These are phyloP conservation scores for Fusarium dlaminii DNA, from an alignment of 2,329 filamentous ascomycete species.

Conservation along the genomic window DNA sequence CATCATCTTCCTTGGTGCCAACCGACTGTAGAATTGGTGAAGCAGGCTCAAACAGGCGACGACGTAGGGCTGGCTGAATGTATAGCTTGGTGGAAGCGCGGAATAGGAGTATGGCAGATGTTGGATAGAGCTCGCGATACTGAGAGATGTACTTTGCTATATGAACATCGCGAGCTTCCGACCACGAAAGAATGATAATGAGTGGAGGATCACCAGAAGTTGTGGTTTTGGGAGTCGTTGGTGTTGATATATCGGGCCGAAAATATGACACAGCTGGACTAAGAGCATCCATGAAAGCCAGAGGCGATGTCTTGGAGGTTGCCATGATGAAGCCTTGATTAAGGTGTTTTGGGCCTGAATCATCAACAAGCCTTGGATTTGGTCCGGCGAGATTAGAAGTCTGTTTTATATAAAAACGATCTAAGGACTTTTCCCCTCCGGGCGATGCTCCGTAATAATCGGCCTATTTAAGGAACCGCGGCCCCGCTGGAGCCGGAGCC, in stretches of 20 bases:
- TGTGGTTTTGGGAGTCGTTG: neutral
- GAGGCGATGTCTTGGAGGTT: constrained; percentile 31
- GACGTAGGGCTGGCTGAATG: constrained; percentile 46
- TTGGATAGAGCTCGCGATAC: constrained; percentile 57
- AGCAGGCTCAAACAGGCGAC: constrained; percentile 50
- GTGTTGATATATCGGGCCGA: neutral
- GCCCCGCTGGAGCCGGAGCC: constrained; percentile 26
- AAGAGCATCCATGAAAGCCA: constrained; percentile 52
- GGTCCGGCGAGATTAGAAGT: too few relatives aligned
- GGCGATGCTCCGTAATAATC: neutral
- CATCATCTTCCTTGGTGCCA: constrained; percentile 35
- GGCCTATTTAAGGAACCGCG: constrained; percentile 21
- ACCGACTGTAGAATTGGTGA: constrained; percentile 50
- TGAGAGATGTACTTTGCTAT: constrained; percentile 61
- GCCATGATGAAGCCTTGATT: constrained; percentile 37
- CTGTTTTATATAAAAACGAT: neutral
- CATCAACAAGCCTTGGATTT: neutral
- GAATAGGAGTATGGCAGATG: constrained; percentile 57
- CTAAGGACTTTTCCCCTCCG: neutral
- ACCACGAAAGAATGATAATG: constrained; percentile 61
- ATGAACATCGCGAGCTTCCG: constrained; percentile 60
- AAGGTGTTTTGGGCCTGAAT: neutral
- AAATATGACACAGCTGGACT: constrained; percentile 51
- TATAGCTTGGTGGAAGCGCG: constrained; percentile 52
- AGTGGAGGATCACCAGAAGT: constrained; percentile 53